Evolutionary conservation across 305 asterid genomes (phyloP).

Genomic region (Solanum hybrid): DNA sequence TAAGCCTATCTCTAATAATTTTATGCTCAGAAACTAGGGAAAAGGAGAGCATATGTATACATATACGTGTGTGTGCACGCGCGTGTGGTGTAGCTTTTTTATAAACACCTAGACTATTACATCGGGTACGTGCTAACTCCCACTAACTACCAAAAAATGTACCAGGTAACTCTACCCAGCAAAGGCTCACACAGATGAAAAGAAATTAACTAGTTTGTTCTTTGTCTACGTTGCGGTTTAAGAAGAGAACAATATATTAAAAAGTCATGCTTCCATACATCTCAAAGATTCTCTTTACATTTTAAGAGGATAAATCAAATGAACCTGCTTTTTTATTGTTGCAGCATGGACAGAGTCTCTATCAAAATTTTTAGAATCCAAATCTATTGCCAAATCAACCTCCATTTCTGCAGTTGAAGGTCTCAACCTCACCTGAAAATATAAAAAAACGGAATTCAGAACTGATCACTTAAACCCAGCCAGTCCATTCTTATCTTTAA

Average conservation of each 20-base stretch:
- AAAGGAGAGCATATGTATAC: background rate
- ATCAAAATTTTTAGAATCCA: constrained; percentile 58
- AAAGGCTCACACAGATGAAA: background rate
- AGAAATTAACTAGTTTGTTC: background rate
- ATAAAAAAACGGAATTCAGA: background rate
- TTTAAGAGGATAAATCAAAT: background rate
- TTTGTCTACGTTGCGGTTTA: background rate
- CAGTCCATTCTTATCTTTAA: background rate
- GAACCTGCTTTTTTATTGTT: constrained; percentile 50
- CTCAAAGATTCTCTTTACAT: background rate
- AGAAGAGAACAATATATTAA: background rate
- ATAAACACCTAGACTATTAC: background rate
- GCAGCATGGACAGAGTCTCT: constrained; percentile 27
- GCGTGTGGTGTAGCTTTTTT: background rate
- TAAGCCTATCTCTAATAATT: background rate
- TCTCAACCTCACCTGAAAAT: constrained; percentile 68
- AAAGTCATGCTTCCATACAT: background rate
- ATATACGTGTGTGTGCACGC: background rate
- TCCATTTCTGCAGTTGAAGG: constrained; percentile 48
- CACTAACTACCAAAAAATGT: background rate
- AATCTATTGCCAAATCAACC: constrained; percentile 61
- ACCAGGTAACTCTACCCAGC: background rate
- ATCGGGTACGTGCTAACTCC: background rate
- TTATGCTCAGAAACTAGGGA: background rate
- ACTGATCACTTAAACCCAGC: background rate